Conservation (phyloP, 2,329 filamentous ascomycete species). For the Exophiala dermatitidis region DNA sequence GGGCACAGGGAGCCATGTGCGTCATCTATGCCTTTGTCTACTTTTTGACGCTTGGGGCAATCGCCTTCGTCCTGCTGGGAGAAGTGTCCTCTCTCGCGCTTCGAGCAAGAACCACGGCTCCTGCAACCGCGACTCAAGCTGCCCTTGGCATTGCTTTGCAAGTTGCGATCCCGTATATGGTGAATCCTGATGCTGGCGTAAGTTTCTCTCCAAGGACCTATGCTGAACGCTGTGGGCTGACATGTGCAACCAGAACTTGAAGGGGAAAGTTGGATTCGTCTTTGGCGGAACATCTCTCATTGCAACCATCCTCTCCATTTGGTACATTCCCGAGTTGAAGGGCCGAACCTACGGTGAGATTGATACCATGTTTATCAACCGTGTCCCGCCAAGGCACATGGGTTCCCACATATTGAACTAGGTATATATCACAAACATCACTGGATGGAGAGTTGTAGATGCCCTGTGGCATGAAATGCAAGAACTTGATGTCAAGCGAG, state of each 20-base stretch:
- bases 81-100: conserved; percentile 41
- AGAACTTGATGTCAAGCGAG: too few species aligned
- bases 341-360: conserved; percentile 31
- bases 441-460: too few species aligned
- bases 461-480: too few species aligned
- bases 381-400: conserved; percentile 26
- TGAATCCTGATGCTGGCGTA: conserved; percentile 16
- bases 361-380: conserved; percentile 32
- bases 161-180: conserved; percentile 35
- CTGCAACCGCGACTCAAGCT: conserved; percentile 38
- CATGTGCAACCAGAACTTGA: conserved; percentile 33
- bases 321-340: conserved; percentile 28
- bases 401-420: neutral
- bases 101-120: conserved; percentile 40
- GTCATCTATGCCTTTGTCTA: conserved; percentile 39
- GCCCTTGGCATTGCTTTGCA: conserved; percentile 37
- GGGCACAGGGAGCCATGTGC: conserved; percentile 34
- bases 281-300: conserved; percentile 28
- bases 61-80: conserved; percentile 43
- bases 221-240: conserved; percentile 35
- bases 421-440: too few species aligned
- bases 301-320: conserved; percentile 26
- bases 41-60: conserved; percentile 36
- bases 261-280: conserved; percentile 31
- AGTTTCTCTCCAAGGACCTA: conserved; percentile 25